Conservation (phyloP, 1,139 yeast genomes). For the Meyerozyma guilliermondii region DNA sequence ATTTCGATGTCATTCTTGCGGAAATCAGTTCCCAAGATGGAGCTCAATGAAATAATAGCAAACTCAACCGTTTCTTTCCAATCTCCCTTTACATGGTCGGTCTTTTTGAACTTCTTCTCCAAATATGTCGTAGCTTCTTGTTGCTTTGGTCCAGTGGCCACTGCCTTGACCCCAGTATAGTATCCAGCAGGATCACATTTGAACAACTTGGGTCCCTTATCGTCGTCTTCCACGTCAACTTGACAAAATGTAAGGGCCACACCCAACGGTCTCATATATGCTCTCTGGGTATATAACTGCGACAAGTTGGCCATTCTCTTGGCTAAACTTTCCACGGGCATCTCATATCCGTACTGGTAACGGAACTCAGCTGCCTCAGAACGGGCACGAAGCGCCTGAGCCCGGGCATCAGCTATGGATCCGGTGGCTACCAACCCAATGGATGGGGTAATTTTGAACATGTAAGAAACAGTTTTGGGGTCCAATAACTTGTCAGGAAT, state of each 20-base stretch:
- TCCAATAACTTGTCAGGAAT: constrained; percentile 93
- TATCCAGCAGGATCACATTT: constrained; percentile 98
- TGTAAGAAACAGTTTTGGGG: constrained; percentile 75
- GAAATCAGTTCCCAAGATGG: constrained; percentile 87
- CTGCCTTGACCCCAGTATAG: constrained; percentile 85
- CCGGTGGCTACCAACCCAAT: constrained; percentile 95
- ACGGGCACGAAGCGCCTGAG: constrained; percentile 85
- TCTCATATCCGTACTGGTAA: constrained; percentile 91
- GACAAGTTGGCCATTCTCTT: constrained; percentile 94
- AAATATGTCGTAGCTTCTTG: constrained; percentile 89
- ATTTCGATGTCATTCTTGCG: constrained; percentile 89
- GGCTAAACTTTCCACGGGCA: constrained; percentile 92
- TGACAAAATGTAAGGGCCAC: constrained; percentile 87
- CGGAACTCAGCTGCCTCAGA: constrained; percentile 93
- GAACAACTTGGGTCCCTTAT: constrained; percentile 82
- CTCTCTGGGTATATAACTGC: constrained; percentile 94
- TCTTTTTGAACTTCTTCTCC: constrained; percentile 87
- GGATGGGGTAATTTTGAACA: constrained; percentile 74
- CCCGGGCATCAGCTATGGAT: constrained; percentile 92
- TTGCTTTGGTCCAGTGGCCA: constrained; percentile 95
- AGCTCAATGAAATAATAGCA: constrained; percentile 80
- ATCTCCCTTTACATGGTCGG: constrained; percentile 67
- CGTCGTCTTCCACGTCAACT: constrained; percentile 67
- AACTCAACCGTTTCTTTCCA: constrained; percentile 89
- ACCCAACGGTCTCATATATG: constrained; percentile 98